Base-by-base conservation (phyloP, 495 filamentous ascomycete genomes). In the Podospora conica region DNA sequence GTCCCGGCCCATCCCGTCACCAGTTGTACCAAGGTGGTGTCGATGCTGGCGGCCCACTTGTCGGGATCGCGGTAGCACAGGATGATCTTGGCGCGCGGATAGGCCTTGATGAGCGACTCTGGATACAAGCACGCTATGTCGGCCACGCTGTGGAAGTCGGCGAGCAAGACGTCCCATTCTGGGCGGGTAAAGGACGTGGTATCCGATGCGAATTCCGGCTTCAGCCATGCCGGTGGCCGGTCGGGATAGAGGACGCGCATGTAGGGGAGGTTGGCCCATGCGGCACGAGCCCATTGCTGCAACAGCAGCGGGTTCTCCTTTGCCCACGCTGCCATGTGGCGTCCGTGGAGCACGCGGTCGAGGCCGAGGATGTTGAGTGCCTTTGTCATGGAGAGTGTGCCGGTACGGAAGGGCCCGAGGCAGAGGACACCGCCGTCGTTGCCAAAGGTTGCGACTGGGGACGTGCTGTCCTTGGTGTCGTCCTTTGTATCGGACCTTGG, bases 341-440 rank as follows among this genome's bases (percentile, higher is more conserved):
- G 60, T 40, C 60, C 60, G 60, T 62, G 60, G 31, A 62, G 60
- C 28, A 62, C 60, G 40, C 60, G 60, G 60, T 62, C 60, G 60
- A 62, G 15, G 60, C 60, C 60, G 21, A 62, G 60, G 11, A 62
- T 53, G 22, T 62, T 62, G 40, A 62, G 60, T 21, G 60, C 60
- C 11, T 31, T 62, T 12, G 60, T 62, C 60, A 62, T 62, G n/a
- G 60, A 62, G 10, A 53, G 53, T 9, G 60, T 62, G 31, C 60
- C 60, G 3, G 60, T 62, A 22, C 60, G 60, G 60, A 62, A 62
- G 33, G 60, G 31, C 11, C 60, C 60, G 60, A 62, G 60, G 33
- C 60, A 62, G 23, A 62, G 60, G 60, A 62, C 31, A 22, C 60
- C 60, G 60, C 60, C 60, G 60, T 53, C 60, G 33, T 62, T 62